Evolutionary conservation across 2,329 filamentous ascomycete genomes (phyloP).

Genomic region (Graphilbum fragrans): DNA sequence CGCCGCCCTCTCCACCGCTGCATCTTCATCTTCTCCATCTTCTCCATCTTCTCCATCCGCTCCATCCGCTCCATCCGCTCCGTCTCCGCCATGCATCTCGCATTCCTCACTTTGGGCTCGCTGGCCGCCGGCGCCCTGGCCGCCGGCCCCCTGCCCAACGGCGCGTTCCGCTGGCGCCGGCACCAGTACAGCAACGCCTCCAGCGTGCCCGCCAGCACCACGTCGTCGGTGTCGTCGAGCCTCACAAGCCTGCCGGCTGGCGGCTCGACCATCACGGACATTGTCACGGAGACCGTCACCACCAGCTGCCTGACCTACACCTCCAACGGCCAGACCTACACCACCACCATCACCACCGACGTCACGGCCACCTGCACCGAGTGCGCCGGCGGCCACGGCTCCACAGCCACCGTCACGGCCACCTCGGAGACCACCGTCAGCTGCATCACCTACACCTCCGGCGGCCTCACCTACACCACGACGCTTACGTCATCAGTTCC

Average conservation of each 20-base stretch:
- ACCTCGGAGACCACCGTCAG: background rate
- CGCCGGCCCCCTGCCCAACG: conserved; percentile 2
- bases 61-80: background rate
- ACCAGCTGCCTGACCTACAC: background rate
- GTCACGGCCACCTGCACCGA: background rate
- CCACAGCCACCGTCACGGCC: background rate
- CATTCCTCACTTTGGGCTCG: conserved; percentile 7
- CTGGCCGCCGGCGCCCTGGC: conserved; percentile 2
- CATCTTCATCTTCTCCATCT: background rate
- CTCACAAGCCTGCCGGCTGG: background rate
- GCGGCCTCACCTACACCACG: background rate
- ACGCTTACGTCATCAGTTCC: background rate
- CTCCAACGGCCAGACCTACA: background rate
- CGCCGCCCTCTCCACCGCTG: too few relatives aligned
- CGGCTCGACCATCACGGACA: background rate
- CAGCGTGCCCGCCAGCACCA: background rate
- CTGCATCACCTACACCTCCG: background rate
- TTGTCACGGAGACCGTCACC: background rate
- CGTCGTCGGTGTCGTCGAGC: background rate
- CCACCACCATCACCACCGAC: background rate
- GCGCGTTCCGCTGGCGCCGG: background rate
- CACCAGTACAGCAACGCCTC: background rate
- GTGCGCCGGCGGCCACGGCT: background rate
- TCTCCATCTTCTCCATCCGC: background rate
- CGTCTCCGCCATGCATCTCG: conserved; percentile 6